phyloP scores from a whole-genome alignment of 106 monocot genomes.

The Hemerocallis citrina region DNA sequence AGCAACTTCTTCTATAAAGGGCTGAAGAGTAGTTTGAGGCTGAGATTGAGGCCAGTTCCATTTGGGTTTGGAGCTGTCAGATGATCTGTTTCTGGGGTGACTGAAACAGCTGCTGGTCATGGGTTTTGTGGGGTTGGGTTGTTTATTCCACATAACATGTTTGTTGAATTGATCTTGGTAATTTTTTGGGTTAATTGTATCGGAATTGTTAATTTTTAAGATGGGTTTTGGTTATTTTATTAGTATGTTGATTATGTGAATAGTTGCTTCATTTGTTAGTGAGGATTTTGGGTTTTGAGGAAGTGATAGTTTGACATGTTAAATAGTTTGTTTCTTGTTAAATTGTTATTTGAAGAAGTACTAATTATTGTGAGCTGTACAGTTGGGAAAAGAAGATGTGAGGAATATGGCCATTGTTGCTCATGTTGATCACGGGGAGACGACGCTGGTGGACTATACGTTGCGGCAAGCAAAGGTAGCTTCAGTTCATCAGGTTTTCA shows the following conservation, averaged over 20 bases:
- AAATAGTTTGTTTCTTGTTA: neutral
- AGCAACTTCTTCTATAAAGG: neutral
- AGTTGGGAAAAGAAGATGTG: slow-evolving; percentile 78
- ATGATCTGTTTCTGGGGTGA: slow-evolving; percentile 42
- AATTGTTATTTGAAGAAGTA: neutral
- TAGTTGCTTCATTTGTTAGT: neutral
- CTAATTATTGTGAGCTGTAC: slow-evolving; percentile 3
- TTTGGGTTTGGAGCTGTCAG: neutral
- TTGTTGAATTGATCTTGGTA: neutral
- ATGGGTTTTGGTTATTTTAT: neutral
- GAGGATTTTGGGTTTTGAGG: neutral
- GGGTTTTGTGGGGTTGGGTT: neutral
- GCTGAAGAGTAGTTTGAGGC: neutral
- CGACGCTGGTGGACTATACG: slow-evolving; percentile 95
- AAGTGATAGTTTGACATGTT: too few relatives aligned
- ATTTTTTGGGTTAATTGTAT: too few relatives aligned
- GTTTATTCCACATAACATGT: neutral
- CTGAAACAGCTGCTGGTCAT: slow-evolving; percentile 39
- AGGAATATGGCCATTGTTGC: slow-evolving; percentile 96
- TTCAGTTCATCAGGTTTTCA: neutral
- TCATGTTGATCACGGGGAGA: slow-evolving; percentile 98
- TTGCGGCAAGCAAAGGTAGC: slow-evolving; percentile 89
- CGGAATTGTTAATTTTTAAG: too few relatives aligned
- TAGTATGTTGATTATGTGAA: neutral
- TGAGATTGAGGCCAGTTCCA: neutral